These are phyloP conservation scores for Ogataea philodendri DNA, from an alignment of 805 yeast genomes.

Conservation along the genomic window DNA sequence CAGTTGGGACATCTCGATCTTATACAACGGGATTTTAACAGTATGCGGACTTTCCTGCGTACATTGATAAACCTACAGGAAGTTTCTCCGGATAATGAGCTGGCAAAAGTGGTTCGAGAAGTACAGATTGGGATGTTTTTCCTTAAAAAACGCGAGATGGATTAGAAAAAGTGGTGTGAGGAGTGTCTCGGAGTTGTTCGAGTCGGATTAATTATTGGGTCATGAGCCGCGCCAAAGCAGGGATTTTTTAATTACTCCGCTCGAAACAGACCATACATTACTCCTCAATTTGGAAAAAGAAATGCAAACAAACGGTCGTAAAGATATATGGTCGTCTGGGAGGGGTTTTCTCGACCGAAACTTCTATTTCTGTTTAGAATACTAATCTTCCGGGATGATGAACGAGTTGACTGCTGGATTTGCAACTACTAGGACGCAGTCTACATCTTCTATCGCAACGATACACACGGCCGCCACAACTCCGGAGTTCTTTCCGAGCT, in stretches of 20 bases:
- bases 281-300: slow-evolving; percentile 13
- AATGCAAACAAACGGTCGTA: slow-evolving; percentile 3
- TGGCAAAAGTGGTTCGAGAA: slow-evolving; percentile 36
- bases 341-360: too few relatives aligned
- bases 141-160: slow-evolving; percentile 56
- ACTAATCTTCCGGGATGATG: too few relatives aligned
- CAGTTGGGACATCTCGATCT: slow-evolving; percentile 19
- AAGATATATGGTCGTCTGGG: background rate
- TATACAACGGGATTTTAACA: slow-evolving; percentile 29
- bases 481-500: slow-evolving; percentile 33
- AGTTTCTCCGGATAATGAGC: slow-evolving; percentile 23
- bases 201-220: slow-evolving; percentile 7
- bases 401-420: slow-evolving; percentile 9
- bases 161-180: slow-evolving; percentile 11
- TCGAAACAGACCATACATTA: slow-evolving; percentile 5
- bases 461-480: slow-evolving; percentile 27
- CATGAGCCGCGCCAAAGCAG: slow-evolving; percentile 5
- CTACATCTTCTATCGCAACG: slow-evolving; percentile 24
- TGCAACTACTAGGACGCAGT: slow-evolving; percentile 20
- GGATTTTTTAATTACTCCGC: slow-evolving; percentile 13
- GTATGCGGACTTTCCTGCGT: slow-evolving; percentile 32
- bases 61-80: slow-evolving; percentile 25
- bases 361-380: too few relatives aligned
- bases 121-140: slow-evolving; percentile 52
- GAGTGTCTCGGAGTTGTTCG: slow-evolving; percentile 12